Evolutionary conservation across 148 eudicot species (phyloP).

Genomic region (Nyssa sinensis): DNA sequence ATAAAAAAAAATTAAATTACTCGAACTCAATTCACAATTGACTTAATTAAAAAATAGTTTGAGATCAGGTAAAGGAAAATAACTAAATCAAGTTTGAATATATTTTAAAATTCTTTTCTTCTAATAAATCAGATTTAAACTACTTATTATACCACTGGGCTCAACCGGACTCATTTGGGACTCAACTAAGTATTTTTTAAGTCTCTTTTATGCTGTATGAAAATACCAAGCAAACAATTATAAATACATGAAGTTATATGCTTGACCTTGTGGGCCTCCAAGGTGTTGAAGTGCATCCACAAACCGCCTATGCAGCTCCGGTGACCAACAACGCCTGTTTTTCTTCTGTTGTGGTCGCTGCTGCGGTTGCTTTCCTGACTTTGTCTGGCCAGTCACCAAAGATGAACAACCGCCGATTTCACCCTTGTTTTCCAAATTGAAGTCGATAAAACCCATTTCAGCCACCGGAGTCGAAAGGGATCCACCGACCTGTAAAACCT

Average conservation of each 20-base stretch:
- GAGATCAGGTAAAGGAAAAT: too few species aligned
- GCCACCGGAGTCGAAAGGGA: slow-evolving; percentile 18
- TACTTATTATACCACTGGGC: too few species aligned
- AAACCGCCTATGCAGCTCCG: slow-evolving; percentile 43
- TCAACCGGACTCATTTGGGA: too few species aligned
- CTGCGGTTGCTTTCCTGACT: background rate
- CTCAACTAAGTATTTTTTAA: too few species aligned
- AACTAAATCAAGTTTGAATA: too few species aligned
- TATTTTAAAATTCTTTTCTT: too few species aligned
- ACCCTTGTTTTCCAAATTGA: background rate
- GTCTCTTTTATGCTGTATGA: too few species aligned
- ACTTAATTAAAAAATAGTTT: too few species aligned
- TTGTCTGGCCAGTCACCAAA: background rate
- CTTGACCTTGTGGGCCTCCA: slow-evolving; percentile 48
- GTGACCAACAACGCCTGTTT: slow-evolving; percentile 48
- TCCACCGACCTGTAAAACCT: background rate
- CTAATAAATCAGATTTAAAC: too few species aligned
- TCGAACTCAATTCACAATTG: too few species aligned
- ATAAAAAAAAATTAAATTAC: too few species aligned
- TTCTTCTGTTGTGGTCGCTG: slow-evolving; percentile 27
- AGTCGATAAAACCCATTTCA: slow-evolving; percentile 2
- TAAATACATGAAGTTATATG: background rate
- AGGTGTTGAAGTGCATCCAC: slow-evolving; percentile 40
- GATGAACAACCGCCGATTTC: background rate
- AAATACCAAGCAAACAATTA: too few species aligned